Conservation (phyloP, 1,139 yeast genomes). For the Taiozyma onychis region DNA sequence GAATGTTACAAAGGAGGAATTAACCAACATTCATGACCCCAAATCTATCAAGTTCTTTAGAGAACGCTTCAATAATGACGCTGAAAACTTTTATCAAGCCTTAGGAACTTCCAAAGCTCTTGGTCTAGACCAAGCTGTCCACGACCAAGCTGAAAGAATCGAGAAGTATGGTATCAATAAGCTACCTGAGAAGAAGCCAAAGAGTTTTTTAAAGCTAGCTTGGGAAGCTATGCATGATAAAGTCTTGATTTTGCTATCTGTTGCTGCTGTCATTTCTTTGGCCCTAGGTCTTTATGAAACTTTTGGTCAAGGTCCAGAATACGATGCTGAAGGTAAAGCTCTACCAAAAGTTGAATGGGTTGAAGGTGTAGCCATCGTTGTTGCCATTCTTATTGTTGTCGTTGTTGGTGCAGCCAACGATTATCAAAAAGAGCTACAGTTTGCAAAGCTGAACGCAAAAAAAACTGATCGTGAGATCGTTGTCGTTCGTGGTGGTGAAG, state of each 20-base stretch:
- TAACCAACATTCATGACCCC: slow-evolving; percentile 30
- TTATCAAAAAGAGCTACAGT: slow-evolving; percentile 93
- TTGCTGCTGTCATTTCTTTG: slow-evolving; percentile 85
- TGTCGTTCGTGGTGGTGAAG: slow-evolving; percentile 70
- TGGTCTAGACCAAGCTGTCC: slow-evolving; percentile 39
- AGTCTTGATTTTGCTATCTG: slow-evolving; percentile 73
- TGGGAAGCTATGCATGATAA: slow-evolving; percentile 88
- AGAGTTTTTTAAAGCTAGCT: slow-evolving; percentile 62
- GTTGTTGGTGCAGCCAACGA: slow-evolving; percentile 92
- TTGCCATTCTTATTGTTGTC: slow-evolving; percentile 87
- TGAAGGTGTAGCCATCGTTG: slow-evolving; percentile 95
- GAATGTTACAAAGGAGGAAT: slow-evolving; percentile 20
- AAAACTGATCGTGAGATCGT: slow-evolving; percentile 81
- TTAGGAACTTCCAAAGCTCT: slow-evolving; percentile 34
- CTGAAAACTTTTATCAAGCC: slow-evolving; percentile 20
- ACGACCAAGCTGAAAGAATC: slow-evolving; percentile 15
- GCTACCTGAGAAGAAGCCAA: slow-evolving; percentile 65
- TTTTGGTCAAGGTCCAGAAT: slow-evolving; percentile 73
- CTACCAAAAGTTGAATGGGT: slow-evolving; percentile 92
- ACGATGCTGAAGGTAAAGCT: slow-evolving; percentile 70
- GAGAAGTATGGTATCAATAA: slow-evolving; percentile 58
- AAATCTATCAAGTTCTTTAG: slow-evolving; percentile 27
- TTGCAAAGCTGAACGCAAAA: slow-evolving; percentile 77
- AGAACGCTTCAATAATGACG: slow-evolving; percentile 20
- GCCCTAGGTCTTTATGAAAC: slow-evolving; percentile 91